phyloP scores from a whole-genome alignment of 192 early-diverging fungal species.

The Diversispora epigaea region DNA sequence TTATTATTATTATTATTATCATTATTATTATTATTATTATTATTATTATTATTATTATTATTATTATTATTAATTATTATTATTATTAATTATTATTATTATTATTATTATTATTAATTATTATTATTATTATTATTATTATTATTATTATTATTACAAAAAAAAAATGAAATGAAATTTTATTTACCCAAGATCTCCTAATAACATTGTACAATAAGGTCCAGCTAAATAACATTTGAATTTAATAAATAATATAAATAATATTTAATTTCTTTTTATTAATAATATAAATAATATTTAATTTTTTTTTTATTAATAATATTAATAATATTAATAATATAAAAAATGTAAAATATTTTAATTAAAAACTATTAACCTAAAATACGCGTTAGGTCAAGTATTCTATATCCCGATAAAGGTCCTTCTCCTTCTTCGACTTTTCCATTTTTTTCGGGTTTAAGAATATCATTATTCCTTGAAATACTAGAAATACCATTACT shows the following conservation, averaged over 20 bases:
- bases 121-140: neutral
- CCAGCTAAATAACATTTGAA: slow-evolving; percentile 49
- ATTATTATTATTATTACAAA: neutral
- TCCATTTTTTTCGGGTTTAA: too few relatives aligned
- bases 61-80: neutral
- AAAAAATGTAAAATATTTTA: neutral
- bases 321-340: neutral
- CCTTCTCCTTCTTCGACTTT: slow-evolving; percentile 29
- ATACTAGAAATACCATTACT: too few relatives aligned
- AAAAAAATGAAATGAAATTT: neutral
- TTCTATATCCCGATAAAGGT: slow-evolving; percentile 63
- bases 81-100: slow-evolving; percentile 1
- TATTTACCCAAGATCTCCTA: slow-evolving; percentile 73
- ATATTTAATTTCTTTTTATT: too few relatives aligned
- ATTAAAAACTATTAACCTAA: slow-evolving; percentile 42
- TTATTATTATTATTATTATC: neutral
- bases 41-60: neutral
- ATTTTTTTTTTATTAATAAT: neutral
- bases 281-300: neutral
- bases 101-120: neutral
- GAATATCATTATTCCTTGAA: too few relatives aligned
- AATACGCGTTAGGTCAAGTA: slow-evolving; percentile 72
- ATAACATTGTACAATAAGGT: slow-evolving; percentile 76
- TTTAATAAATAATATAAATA: too few relatives aligned
- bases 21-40: neutral